Evolutionary conservation across 2,329 filamentous ascomycete species (phyloP), one percentile per base, ranked within the genome.

Genomic region (Trichoderma breve): DNA sequence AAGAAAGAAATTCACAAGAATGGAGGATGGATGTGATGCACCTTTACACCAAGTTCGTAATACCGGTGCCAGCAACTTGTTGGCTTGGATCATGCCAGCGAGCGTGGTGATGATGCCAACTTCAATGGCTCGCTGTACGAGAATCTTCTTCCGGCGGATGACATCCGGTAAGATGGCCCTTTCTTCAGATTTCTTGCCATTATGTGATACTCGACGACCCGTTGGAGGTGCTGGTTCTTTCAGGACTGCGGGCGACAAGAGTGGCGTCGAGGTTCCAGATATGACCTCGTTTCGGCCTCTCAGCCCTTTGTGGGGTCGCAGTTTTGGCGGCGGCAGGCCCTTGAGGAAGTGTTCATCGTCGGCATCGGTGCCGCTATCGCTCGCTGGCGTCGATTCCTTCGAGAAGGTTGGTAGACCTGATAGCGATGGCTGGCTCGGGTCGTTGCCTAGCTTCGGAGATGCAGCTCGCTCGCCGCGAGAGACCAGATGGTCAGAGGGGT

Each of bases 341-440:
- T 92, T 96, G 71, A 97, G 85, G 76, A 95, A 91, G 74, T 95
- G 92, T 81, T 98, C 95, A 83, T 98, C 95, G 77, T 98, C 95
- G 51, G 95, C 95, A 80, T 98, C 95, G 21, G 95, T 97, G 28
- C 95, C 95, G 80, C 94, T 97, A 76, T 97, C 95, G 80, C 93
- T 97, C 12, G 88, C 89, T 2, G 90, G 87, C 1, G 87, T 85
- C 5, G 88, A 89, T 66, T 88, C 86, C 74, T 84, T 86, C 72
- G 83, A 80, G 74, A 84, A 81, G 58, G 77, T 75, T 72, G 76
- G n/a, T 71, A 68, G 28, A 8, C 30, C 18, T 12, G 76, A 75
- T 8, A 76, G 75, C 34, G 79, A 78, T n/a, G 73, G 71, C 32
- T 73, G 74, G 66, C 72, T 74, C 70, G 72, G 70, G 70, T 73